Evolutionary conservation across 140 eudicot species (phyloP).

Genomic region (Senecio squalidus): DNA sequence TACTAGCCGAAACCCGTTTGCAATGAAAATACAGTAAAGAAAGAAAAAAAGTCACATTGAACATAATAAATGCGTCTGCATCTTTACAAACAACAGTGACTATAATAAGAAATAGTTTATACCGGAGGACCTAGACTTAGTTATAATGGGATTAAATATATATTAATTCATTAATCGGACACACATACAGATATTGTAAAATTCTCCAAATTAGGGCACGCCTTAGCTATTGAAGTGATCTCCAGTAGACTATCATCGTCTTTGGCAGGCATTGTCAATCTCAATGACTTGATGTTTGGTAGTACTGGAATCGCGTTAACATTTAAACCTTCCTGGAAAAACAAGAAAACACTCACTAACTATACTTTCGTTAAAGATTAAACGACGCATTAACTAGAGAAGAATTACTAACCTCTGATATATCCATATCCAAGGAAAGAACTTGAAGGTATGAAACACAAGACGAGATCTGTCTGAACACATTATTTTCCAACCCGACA

Average conservation of each 20-base stretch:
- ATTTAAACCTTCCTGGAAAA: conserved; percentile 24
- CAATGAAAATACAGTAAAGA: background rate
- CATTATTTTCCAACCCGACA: conserved; percentile 25
- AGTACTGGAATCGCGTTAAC: conserved; percentile 21
- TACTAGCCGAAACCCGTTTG: too few relatives aligned
- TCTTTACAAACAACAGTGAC: background rate
- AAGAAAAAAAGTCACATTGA: background rate
- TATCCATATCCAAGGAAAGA: conserved; percentile 29
- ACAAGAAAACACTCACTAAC: background rate
- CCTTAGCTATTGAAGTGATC: conserved; percentile 26
- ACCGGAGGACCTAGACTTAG: conserved; percentile 33
- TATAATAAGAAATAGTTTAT: conserved; percentile 22
- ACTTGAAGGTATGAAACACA: conserved; percentile 26
- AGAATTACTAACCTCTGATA: conserved; percentile 17
- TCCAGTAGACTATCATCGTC: conserved; percentile 31
- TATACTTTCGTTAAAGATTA: background rate
- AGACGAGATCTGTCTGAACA: conserved; percentile 29
- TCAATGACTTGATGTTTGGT: conserved; percentile 36
- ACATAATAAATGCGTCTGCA: background rate
- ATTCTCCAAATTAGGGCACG: conserved; percentile 34
- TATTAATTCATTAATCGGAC: background rate
- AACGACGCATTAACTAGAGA: background rate
- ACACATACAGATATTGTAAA: conserved; percentile 30
- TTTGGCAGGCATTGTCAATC: conserved; percentile 29
- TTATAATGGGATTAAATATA: background rate